Conservation (phyloP, 139 green algal genomes). For the Chlorella sorokiniana region DNA sequence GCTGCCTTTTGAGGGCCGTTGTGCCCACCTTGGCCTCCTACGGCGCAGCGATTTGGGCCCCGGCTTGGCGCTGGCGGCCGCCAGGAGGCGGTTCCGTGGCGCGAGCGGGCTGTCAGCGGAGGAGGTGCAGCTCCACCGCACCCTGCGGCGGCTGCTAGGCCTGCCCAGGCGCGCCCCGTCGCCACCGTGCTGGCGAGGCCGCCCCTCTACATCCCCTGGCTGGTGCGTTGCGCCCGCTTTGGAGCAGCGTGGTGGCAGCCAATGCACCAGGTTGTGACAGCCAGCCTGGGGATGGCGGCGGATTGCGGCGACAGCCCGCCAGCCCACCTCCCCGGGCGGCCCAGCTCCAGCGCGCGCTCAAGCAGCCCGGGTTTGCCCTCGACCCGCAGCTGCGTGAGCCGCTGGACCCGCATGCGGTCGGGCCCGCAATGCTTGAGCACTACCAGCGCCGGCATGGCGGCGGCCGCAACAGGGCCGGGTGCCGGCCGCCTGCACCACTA, state of each 20-base stretch:
- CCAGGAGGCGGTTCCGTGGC: background rate
- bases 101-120: background rate
- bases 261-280: background rate
- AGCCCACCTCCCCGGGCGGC: no score
- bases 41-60: background rate
- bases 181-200: background rate
- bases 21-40: slow-evolving; percentile 8
- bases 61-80: background rate
- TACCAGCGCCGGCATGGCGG: no score
- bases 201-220: slow-evolving; percentile 11
- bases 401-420: no score
- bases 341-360: background rate
- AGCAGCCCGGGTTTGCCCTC: no score
- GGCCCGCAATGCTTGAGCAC: no score
- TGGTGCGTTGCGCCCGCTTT: background rate
- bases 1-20: slow-evolving; percentile 7
- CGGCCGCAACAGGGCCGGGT: no score
- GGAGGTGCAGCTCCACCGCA: background rate
- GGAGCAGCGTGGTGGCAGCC: no score
- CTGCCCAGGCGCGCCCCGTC: background rate
- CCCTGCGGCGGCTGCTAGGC: background rate
- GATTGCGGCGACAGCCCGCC: no score
- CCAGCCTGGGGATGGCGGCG: background rate
- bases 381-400: no score
- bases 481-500: no score